phyloP scores from a whole-genome alignment of 2,329 filamentous ascomycete species.

The Fusarium sacchari region DNA sequence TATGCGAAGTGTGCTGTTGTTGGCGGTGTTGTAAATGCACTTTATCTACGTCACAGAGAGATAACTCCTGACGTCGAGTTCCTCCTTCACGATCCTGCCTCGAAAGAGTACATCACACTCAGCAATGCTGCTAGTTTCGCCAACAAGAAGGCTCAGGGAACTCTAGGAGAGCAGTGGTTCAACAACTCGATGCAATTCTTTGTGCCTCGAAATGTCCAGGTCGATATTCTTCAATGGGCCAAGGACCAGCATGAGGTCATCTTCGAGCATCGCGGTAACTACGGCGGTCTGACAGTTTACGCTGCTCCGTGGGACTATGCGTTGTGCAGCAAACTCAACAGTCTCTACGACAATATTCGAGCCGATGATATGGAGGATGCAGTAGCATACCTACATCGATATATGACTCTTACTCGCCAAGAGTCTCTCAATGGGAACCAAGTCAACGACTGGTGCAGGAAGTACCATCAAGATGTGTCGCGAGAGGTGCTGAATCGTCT shows the following conservation, averaged over 20 bases:
- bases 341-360: conserved; percentile 30
- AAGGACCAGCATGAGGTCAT: conserved; percentile 25
- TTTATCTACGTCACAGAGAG: conserved; percentile 30
- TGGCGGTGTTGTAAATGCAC: conserved; percentile 37
- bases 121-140: conserved; percentile 33
- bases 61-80: conserved; percentile 39
- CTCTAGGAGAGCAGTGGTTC: conserved; percentile 37
- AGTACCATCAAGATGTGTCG: conserved; percentile 30
- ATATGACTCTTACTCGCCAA: conserved; percentile 6
- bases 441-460: conserved; percentile 26
- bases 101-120: conserved; percentile 16
- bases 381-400: conserved; percentile 30
- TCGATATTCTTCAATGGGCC: conserved; percentile 16
- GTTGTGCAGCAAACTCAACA: conserved; percentile 35
- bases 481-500: conserved; percentile 15
- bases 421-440: conserved; percentile 1
- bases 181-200: conserved; percentile 40
- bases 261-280: conserved; percentile 28
- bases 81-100: conserved; percentile 25
- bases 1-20: conserved; percentile 23
- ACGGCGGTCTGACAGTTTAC: conserved; percentile 29
- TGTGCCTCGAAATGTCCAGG: conserved; percentile 22
- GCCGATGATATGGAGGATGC: conserved; percentile 36
- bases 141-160: conserved; percentile 19
- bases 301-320: conserved; percentile 38